These are phyloP conservation scores for Limnanthes douglasii DNA, from an alignment of 345 rosid species.

Conservation along the genomic window DNA sequence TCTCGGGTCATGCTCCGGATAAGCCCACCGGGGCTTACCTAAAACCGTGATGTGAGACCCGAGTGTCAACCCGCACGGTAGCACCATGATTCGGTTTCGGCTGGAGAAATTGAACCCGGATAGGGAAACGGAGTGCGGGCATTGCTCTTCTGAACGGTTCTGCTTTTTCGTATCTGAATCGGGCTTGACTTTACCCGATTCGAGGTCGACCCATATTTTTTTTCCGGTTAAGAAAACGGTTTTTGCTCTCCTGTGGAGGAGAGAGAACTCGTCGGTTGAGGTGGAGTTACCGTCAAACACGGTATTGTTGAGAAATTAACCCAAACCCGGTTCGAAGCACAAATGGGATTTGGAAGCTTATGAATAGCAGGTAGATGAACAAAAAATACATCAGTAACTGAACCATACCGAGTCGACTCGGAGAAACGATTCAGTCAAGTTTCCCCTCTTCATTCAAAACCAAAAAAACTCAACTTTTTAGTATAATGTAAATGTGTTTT, in stretches of 20 bases:
- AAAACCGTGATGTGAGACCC: conserved; percentile 52
- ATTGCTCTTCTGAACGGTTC: conserved; percentile 23
- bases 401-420: conserved; percentile 23
- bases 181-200: conserved; percentile 12
- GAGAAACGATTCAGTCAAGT: conserved; percentile 15
- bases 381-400: conserved; percentile 22
- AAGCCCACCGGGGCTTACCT: conserved; percentile 40
- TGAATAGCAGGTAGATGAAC: conserved; percentile 26
- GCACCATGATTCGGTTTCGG: conserved; percentile 28
- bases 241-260: conserved; percentile 43
- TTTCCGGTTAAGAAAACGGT: conserved; percentile 48
- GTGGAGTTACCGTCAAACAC: conserved; percentile 15
- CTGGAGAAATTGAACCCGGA: conserved; percentile 37
- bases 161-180: conserved; percentile 1
- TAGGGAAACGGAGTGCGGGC: conserved; percentile 36
- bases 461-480: not conserved
- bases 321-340: conserved; percentile 21
- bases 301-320: conserved; percentile 20
- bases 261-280: conserved; percentile 30
- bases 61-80: conserved; percentile 47
- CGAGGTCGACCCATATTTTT: conserved; percentile 37
- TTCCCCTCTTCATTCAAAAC: conserved; percentile 28
- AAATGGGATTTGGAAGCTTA: conserved; percentile 30
- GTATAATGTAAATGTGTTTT: too few species aligned
- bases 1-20: conserved; percentile 32